phyloP scores from a whole-genome alignment of 2,329 filamentous ascomycete species.

The Phialocephala sp. region DNA sequence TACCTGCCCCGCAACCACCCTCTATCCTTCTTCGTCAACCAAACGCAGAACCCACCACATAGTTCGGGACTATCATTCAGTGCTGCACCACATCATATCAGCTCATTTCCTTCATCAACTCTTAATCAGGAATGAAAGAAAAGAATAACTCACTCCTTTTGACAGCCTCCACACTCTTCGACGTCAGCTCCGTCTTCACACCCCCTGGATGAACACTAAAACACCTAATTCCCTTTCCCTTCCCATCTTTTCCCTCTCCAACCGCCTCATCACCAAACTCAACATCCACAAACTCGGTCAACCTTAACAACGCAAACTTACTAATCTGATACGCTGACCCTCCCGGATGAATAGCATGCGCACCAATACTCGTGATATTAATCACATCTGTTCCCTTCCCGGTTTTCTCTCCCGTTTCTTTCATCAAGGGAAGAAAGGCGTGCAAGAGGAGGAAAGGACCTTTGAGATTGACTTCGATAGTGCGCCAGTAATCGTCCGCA shows the following conservation, averaged over 20 bases:
- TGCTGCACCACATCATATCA: conserved; percentile 10
- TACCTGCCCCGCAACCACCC: conserved; percentile 55
- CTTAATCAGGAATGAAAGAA: neutral
- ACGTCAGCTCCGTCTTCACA: conserved; percentile 46
- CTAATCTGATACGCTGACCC: conserved; percentile 52
- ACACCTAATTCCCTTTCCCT: conserved; percentile 40
- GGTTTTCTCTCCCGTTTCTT: conserved; percentile 45
- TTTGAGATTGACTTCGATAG: conserved; percentile 34
- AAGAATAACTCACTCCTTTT: conserved; percentile 32
- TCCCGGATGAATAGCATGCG: conserved; percentile 45
- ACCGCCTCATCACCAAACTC: conserved; percentile 48
- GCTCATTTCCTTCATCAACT: neutral
- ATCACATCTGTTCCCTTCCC: conserved; percentile 44
- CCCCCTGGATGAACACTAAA: conserved; percentile 49
- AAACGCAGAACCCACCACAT: conserved; percentile 50
- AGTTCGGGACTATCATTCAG: conserved; percentile 48
- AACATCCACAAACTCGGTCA: conserved; percentile 54
- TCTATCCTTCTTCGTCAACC: conserved; percentile 48
- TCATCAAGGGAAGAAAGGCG: conserved; percentile 31
- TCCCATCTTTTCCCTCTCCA: conserved; percentile 29
- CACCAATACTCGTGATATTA: conserved; percentile 54
- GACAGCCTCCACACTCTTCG: conserved; percentile 39
- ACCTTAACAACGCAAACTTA: conserved; percentile 55
- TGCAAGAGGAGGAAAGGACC: conserved; percentile 31
- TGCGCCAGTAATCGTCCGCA: conserved; percentile 31